Evolutionary conservation across 2,329 filamentous ascomycete species (phyloP).

Genomic region (Aspergillus pseudoglaucus): DNA sequence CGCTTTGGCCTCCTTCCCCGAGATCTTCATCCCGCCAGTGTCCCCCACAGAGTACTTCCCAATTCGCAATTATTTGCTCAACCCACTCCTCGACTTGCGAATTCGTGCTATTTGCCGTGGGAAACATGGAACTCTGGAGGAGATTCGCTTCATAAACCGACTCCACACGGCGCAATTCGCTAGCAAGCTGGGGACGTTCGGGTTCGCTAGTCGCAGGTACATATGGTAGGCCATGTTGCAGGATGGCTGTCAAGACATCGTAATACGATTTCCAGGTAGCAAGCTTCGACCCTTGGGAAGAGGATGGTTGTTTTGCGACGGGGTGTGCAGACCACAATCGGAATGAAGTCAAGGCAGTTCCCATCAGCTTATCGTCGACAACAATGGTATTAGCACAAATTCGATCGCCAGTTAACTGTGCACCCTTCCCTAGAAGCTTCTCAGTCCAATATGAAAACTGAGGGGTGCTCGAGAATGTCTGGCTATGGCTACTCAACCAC

Average conservation of each 20-base stretch:
- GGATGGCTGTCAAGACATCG: slow-evolving; percentile 65
- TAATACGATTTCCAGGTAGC: slow-evolving; percentile 85
- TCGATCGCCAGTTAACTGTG: slow-evolving; percentile 59
- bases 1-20: slow-evolving; percentile 71
- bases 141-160: slow-evolving; percentile 71
- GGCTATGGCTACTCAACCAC: slow-evolving; percentile 45
- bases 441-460: slow-evolving; percentile 75
- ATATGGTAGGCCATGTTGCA: slow-evolving; percentile 51
- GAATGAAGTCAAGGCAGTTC: slow-evolving; percentile 43
- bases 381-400: slow-evolving; percentile 19
- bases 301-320: slow-evolving; percentile 24
- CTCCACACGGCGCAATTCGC: slow-evolving; percentile 75
- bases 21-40: slow-evolving; percentile 76
- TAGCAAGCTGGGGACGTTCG: slow-evolving; percentile 57
- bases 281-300: slow-evolving; percentile 17
- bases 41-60: slow-evolving; percentile 71
- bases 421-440: slow-evolving; percentile 67
- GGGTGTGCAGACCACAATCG: slow-evolving; percentile 40
- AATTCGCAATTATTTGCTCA: slow-evolving; percentile 73
- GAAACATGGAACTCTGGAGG: slow-evolving; percentile 73
- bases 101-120: slow-evolving; percentile 72
- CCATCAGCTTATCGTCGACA: slow-evolving; percentile 21
- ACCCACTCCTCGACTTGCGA: slow-evolving; percentile 77
- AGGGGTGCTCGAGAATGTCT: slow-evolving; percentile 44
- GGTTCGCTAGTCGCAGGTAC: slow-evolving; percentile 27